Evolutionary conservation across 345 rosid species (phyloP).

Genomic region (Lumnitzera littorea): DNA sequence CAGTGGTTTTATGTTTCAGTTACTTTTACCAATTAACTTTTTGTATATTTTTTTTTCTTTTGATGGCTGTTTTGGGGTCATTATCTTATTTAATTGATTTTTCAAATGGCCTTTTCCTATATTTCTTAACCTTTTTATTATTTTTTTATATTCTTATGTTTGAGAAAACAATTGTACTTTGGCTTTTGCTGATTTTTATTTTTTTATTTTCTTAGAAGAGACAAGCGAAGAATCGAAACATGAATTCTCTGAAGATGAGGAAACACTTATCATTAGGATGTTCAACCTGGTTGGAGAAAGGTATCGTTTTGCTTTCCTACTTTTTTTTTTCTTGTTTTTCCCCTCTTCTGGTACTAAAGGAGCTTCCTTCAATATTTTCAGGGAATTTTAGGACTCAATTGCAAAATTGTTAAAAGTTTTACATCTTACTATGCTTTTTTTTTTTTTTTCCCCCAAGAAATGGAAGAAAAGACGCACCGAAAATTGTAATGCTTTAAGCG

Average conservation of each 20-base stretch:
- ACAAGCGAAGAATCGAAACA: conserved; percentile 23
- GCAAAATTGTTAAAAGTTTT: no score
- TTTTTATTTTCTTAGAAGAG: conserved; percentile 18
- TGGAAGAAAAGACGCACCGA: no score
- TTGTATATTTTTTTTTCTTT: no score
- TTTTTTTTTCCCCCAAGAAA: no score
- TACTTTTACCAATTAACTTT: no score
- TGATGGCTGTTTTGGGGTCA: no score
- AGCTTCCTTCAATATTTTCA: no score
- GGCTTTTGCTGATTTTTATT: not conserved
- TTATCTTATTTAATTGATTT: not conserved
- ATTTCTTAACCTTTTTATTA: not conserved
- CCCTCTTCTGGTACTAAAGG: no score
- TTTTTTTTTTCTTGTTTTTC: not conserved
- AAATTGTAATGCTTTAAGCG: no score
- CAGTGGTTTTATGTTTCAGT: no score
- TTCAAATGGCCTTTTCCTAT: not conserved
- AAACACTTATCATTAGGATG: conserved; percentile 46
- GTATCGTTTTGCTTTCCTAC: conserved; percentile 6
- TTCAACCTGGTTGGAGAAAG: conserved; percentile 49
- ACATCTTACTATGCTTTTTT: no score
- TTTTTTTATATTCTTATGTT: not conserved
- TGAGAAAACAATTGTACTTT: not conserved
- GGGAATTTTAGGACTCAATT: no score
- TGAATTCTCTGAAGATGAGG: conserved; percentile 50